phyloP scores from a whole-genome alignment of 2,329 filamentous ascomycete species.

The Metarhizium album region DNA sequence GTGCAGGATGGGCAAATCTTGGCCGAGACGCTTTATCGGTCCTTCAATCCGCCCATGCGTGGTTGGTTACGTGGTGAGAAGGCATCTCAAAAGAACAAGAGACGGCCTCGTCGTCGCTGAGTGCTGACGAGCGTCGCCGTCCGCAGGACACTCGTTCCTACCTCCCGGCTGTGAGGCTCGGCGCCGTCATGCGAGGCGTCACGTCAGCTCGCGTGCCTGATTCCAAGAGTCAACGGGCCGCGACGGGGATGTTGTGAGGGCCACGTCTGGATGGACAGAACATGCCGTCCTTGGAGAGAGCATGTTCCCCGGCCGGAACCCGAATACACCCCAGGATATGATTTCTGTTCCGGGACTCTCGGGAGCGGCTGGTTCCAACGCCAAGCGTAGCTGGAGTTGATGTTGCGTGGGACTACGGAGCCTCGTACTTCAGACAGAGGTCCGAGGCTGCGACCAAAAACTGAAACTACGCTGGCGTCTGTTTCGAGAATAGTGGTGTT shows the following conservation, averaged over 20 bases:
- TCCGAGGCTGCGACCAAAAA: conserved; percentile 48
- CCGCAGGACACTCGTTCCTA: conserved; percentile 42
- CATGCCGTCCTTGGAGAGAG: conserved; percentile 48
- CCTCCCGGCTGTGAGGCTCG: conserved; percentile 56
- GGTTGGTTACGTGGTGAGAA: conserved; percentile 52
- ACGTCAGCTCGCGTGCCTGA: conserved; percentile 51
- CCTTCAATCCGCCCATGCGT: conserved; percentile 67
- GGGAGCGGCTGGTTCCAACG: conserved; percentile 56
- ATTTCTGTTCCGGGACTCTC: conserved; percentile 55
- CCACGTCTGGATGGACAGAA: conserved; percentile 53
- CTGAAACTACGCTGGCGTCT: conserved; percentile 52
- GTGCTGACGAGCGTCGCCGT: background rate
- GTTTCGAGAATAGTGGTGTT: conserved; percentile 59
- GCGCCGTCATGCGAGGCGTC: conserved; percentile 56
- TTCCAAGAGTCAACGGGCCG: conserved; percentile 42
- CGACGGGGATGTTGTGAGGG: conserved; percentile 47
- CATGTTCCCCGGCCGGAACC: conserved; percentile 27
- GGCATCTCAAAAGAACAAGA: background rate
- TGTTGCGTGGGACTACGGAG: conserved; percentile 60
- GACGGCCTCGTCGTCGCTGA: background rate
- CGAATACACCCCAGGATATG: conserved; percentile 41
- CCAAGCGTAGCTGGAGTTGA: conserved; percentile 63
- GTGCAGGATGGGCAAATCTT: conserved; percentile 57
- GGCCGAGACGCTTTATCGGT: conserved; percentile 50
- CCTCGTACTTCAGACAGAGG: conserved; percentile 45